phyloP scores from a whole-genome alignment of 768 basidiomycete genomes.

The Lanmaoa rubissima region DNA sequence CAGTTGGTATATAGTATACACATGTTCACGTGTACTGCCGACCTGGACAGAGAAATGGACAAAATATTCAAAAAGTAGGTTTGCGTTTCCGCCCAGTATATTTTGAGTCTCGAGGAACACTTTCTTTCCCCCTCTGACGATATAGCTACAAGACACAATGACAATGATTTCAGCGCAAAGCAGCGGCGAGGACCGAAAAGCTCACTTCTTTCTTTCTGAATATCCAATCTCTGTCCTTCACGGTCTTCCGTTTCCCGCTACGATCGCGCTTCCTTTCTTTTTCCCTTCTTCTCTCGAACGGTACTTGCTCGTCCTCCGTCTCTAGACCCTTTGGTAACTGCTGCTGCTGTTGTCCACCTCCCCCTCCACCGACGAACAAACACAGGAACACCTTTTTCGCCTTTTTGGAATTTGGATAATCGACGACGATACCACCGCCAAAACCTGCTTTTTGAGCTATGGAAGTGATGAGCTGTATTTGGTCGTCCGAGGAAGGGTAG shows the following conservation, averaged over 20 bases:
- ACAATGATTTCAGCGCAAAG: slow-evolving; percentile 1
- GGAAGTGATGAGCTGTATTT: slow-evolving; percentile 91
- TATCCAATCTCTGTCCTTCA: slow-evolving; percentile 90
- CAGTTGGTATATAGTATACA: slow-evolving; percentile 10
- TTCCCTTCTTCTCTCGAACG: slow-evolving; percentile 79
- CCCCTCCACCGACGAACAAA: slow-evolving; percentile 83
- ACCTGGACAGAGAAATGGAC: not conserved
- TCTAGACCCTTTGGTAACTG: slow-evolving; percentile 78
- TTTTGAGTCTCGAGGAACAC: slow-evolving; percentile 82
- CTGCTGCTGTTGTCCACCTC: slow-evolving; percentile 52
- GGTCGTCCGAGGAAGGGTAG: slow-evolving; percentile 96
- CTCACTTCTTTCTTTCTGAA: slow-evolving; percentile 93
- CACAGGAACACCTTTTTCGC: slow-evolving; percentile 94
- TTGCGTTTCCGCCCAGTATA: slow-evolving; percentile 91
- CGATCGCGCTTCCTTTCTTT: slow-evolving; percentile 55
- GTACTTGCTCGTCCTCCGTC: slow-evolving; percentile 60
- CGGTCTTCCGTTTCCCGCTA: slow-evolving; percentile 63
- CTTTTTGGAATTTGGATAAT: slow-evolving; percentile 96
- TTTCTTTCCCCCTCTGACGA: slow-evolving; percentile 80
- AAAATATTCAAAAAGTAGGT: slow-evolving; percentile 56
- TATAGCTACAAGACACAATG: slow-evolving; percentile 68
- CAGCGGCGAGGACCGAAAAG: not conserved
- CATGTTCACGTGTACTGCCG: not conserved
- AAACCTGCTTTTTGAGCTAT: slow-evolving; percentile 94
- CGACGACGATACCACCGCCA: slow-evolving; percentile 93